Base-by-base conservation (phyloP, 1,284 basidiomycete genomes). In the Phenoliferia sp. region DNA sequence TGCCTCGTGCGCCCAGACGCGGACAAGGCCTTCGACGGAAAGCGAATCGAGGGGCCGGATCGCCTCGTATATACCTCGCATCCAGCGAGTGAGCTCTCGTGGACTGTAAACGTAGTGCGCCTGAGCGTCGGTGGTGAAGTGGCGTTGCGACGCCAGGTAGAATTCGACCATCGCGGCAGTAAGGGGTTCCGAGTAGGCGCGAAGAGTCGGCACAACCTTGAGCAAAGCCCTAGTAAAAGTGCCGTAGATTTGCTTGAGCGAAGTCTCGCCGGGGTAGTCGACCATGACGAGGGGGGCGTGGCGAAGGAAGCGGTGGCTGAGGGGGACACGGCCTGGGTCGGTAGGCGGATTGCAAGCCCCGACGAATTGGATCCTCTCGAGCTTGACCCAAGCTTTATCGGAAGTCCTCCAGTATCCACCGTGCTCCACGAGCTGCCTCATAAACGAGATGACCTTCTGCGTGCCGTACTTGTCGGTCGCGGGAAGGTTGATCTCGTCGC, bases 231-330 rank as follows among this genome's bases (percentile, higher is more conserved):
- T 88, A 77, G 92, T 94, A 82, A 99, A 99, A n/a, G 95, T 99
- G 26, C 94, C 92, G 80, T 99, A 99, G 74, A 99, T 99, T 78
- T 99, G 97, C 77, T 94, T 96, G 78, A 99, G 84, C 12, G 96
- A 99, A 17, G 94, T 83, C 79, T 96, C 92, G 67, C 95, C 96
- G 12, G 96, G 96, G 79, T 99, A 99, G 79, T 99, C 96, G 65
- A 99, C 96, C 95, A 99, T 98, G 77, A 99, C 87, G n/a, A 99
- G 84, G 0, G 96, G 96, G 0, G 95, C 94, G 80, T 99, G 97
- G 12, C 96, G 90, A 68, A 99, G 84, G 87, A 99, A 99, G 70
- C 96, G 88, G 78, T 96, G 94, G 69, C 87, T 94, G 66, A 99
- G 88, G 36, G 95, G 93, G n/a, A 99, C 94, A 80, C 96, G 92